Evolutionary conservation across 805 yeast species (phyloP), one percentile per base, ranked within the genome.

Genomic region (Spathaspora gorwiae): DNA sequence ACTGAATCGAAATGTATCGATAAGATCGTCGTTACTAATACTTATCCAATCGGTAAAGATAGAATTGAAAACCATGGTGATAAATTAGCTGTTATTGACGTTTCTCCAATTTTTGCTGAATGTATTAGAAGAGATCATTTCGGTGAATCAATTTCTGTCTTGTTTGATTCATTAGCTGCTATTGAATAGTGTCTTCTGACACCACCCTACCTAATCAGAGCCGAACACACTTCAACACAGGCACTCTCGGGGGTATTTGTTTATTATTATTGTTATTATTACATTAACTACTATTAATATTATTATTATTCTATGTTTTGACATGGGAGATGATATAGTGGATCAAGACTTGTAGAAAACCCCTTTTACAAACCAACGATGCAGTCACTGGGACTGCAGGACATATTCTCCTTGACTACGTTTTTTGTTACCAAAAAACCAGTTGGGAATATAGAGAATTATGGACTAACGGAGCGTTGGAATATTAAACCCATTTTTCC

Each of bases 81-180:
- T 47, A 94, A 94, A 66, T 75, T 94, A 56, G 82, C 81, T 12
- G 85, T 89, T 41, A 90, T 94, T 57, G 99, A 94, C 60, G 95
- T 94, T 41, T 86, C 97, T 49, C 86, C 96, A 14, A 90, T 94
- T 44, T 87, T 94, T 61, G 98, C 98, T 32, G 99, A 94, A 73
- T 94, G 98, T 68, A 92, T 94, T 50, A 84, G 99, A 72, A 86
- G 99, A 73, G 97, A 94, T 63, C 99, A 94, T 66, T 90, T 92
- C 58, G 99, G 99, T 64, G 98, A 92, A 72, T 85, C 95, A 56
- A 90, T 92, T 50, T 87, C 96, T 35, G 96, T 90, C 15, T 72
- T 90, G 56, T 90, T 92, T 64, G 96, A 90, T 65, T 89, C 95
- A 41, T 75, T 90, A 52, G 86, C 90, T 40, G 79, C 80, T 37